phyloP scores from a whole-genome alignment of 176 grass and related monocot genomes.

The Carex pumila region DNA sequence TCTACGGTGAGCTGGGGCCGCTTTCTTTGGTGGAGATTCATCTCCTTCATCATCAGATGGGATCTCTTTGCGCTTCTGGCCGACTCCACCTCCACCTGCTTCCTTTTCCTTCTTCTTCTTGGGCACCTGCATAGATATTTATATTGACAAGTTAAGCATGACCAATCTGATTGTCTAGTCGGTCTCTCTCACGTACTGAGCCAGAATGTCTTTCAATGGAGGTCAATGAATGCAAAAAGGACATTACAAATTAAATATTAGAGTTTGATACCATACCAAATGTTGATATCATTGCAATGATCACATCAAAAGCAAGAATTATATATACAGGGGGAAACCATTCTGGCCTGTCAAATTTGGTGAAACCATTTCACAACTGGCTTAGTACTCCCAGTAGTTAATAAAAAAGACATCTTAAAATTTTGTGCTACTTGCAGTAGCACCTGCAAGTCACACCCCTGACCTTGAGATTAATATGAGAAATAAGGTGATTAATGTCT shows the following conservation, averaged over 20 bases:
- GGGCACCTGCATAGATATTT: constrained; percentile 30
- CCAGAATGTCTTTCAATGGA: not conserved
- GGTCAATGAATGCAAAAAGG: not conserved
- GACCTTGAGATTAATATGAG: not conserved
- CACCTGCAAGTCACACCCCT: not conserved
- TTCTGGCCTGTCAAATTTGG: not conserved
- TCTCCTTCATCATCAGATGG: constrained; percentile 61
- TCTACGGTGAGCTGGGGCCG: constrained; percentile 33
- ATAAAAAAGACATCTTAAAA: not conserved
- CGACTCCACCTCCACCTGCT: constrained; percentile 14
- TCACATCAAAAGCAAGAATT: not conserved
- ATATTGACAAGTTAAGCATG: constrained; percentile 4
- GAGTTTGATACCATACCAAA: not conserved
- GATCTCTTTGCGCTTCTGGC: constrained; percentile 57
- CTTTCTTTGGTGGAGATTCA: constrained; percentile 71
- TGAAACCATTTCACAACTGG: not conserved
- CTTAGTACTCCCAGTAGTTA: not conserved
- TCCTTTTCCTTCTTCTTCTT: constrained; percentile 55
- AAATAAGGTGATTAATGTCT: not conserved
- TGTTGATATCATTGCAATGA: not conserved
- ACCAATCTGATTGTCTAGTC: not conserved
- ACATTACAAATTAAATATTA: not conserved
- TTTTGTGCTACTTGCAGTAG: not conserved
- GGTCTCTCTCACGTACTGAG: not conserved
- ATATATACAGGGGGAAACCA: not conserved